Evolutionary conservation across 225 moss, liverwort and hornwort genomes (phyloP).

Genomic region (Neckera pumila): DNA sequence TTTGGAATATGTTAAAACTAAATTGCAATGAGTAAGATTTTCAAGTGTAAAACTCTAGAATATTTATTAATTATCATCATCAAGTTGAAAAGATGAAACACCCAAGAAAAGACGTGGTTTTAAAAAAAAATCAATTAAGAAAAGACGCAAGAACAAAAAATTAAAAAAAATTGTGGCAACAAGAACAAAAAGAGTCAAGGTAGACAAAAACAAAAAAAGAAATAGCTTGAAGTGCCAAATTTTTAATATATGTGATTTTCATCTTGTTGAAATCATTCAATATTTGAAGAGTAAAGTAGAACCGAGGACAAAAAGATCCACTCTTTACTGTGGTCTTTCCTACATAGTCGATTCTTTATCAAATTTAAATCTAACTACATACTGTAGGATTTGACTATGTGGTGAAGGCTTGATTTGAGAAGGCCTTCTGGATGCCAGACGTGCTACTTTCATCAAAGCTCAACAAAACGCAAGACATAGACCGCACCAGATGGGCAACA

Average conservation of each 20-base stretch:
- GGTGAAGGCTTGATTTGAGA: too few relatives aligned
- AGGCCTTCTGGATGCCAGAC: too few relatives aligned
- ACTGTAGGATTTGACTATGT: too few relatives aligned
- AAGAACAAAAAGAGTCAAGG: neutral
- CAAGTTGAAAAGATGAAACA: neutral
- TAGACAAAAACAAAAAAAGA: neutral
- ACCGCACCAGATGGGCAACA: too few relatives aligned
- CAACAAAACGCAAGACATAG: too few relatives aligned
- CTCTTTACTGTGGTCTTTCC: accelerated
- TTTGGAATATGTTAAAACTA: neutral
- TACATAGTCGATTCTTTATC: neutral
- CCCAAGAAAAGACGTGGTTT: neutral
- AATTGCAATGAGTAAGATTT: neutral
- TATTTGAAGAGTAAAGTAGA: neutral
- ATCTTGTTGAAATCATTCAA: neutral
- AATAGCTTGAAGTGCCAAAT: neutral
- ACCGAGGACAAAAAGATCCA: neutral
- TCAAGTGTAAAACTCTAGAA: neutral
- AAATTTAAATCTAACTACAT: neutral
- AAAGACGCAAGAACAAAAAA: neutral
- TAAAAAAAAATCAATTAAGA: neutral
- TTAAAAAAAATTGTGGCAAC: neutral
- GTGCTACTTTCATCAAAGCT: too few relatives aligned
- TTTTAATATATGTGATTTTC: neutral
- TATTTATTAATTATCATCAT: neutral